Percentiles rank a stretch among this genome's conserved stretches.
Conservation (phyloP, 1,284 basidiomycete genomes). For the Violaceomyces palustris region DNA sequence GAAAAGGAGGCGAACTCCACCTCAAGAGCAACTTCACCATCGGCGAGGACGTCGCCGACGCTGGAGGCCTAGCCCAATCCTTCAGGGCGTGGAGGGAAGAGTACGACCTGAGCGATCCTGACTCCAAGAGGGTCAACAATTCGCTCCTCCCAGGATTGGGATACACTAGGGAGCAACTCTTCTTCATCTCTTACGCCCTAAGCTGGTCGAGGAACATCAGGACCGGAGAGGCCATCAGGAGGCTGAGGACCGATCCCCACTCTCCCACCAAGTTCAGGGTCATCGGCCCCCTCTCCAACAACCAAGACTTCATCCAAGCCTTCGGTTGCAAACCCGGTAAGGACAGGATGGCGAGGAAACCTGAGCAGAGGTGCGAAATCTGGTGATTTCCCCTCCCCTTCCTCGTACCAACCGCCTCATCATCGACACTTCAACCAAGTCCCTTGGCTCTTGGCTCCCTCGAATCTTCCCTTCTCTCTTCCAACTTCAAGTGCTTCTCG, state of each 20-base stretch:
- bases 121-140: too few species aligned
- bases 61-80: slow-evolving; percentile 53
- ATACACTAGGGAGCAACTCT: slow-evolving; percentile 52
- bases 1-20: slow-evolving; percentile 72
- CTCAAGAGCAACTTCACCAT: slow-evolving; percentile 69
- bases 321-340: slow-evolving; percentile 43
- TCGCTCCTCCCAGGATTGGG: slow-evolving; percentile 49
- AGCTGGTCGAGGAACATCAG: slow-evolving; percentile 45
- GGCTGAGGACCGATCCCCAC: slow-evolving; percentile 48
- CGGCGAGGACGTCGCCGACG: slow-evolving; percentile 68
- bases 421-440: too few species aligned
- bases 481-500: too few species aligned
- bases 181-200: slow-evolving; percentile 51
- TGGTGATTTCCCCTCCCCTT: slow-evolving; percentile 31
- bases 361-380: slow-evolving; percentile 41
- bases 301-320: slow-evolving; percentile 38
- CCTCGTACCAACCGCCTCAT: too few species aligned
- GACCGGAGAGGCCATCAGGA: slow-evolving; percentile 34
- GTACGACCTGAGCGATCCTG: slow-evolving; percentile 24
- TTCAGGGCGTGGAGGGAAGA: slow-evolving; percentile 52
- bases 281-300: slow-evolving; percentile 42
- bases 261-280: slow-evolving; percentile 47
- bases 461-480: too few species aligned
- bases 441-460: too few species aligned
- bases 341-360: slow-evolving; percentile 35